Evolutionary conservation across 2,329 filamentous ascomycete genomes (phyloP).

Genomic region (Blastomyces percursus): DNA sequence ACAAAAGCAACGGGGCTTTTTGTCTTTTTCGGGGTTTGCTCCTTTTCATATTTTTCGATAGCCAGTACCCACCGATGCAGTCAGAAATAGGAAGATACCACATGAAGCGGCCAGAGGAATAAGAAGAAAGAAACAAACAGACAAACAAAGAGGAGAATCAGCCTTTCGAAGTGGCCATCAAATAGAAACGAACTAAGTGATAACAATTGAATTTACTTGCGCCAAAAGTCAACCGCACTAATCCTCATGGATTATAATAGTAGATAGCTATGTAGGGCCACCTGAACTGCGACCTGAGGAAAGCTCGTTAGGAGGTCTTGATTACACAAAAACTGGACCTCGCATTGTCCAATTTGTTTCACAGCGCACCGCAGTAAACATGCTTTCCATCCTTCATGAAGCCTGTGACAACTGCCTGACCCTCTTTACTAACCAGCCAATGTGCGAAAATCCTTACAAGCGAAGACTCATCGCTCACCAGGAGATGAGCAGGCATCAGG

Average conservation of each 20-base stretch:
- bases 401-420: not conserved
- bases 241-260: not conserved
- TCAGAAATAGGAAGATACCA: not conserved
- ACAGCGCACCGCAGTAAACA: not conserved
- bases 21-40: not conserved
- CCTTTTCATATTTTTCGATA: not conserved
- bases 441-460: not conserved
- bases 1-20: not conserved
- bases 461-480: not conserved
- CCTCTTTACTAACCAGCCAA: not conserved
- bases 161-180: not conserved
- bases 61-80: no score
- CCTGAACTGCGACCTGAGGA: not conserved
- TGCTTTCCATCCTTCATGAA: not conserved
- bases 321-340: not conserved
- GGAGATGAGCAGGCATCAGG: slow-evolving; percentile 32
- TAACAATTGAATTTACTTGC: not conserved
- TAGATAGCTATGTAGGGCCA: not conserved
- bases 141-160: not conserved
- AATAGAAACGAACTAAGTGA: not conserved
- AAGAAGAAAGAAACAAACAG: not conserved
- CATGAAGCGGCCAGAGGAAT: not conserved
- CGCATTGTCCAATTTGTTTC: not conserved
- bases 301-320: not conserved
- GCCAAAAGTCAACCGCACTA: not conserved